Evolutionary conservation across 805 yeast genomes (phyloP).

Genomic region (Kodamaea neixiangensis): DNA sequence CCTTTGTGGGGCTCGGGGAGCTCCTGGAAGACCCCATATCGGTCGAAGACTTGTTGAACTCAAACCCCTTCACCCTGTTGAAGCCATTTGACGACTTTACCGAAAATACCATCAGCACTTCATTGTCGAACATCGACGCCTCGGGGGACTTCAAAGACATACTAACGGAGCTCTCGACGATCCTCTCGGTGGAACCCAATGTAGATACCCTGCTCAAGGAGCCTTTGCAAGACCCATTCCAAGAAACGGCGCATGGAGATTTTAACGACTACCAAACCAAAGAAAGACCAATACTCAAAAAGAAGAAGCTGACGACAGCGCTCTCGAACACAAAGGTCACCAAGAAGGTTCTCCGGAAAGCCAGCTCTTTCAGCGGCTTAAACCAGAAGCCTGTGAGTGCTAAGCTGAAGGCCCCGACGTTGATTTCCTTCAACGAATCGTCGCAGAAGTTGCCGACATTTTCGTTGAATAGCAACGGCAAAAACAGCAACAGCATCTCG

Average conservation of each 20-base stretch:
- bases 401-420: conserved; percentile 9
- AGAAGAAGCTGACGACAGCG: conserved; percentile 12
- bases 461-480: conserved; percentile 8
- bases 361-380: conserved; percentile 15
- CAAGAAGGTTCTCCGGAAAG: conserved; percentile 15
- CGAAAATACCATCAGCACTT: conserved; percentile 3
- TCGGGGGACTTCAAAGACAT: conserved; percentile 11
- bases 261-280: background rate
- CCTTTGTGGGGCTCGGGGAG: conserved; percentile 2
- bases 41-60: conserved; percentile 14
- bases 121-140: background rate
- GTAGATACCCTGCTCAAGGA: background rate
- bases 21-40: conserved; percentile 8
- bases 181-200: conserved; percentile 6
- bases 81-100: conserved; percentile 13
- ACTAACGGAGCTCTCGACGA: conserved; percentile 10
- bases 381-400: background rate
- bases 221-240: background rate
- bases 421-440: conserved; percentile 13
- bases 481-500: conserved; percentile 12
- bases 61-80: conserved; percentile 14
- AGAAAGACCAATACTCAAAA: conserved; percentile 4
- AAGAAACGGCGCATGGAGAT: background rate
- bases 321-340: conserved; percentile 12
- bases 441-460: conserved; percentile 13